These are phyloP conservation scores for Verticillium zaregamsianum DNA, from an alignment of 2,329 filamentous ascomycete genomes.

Conservation along the genomic window DNA sequence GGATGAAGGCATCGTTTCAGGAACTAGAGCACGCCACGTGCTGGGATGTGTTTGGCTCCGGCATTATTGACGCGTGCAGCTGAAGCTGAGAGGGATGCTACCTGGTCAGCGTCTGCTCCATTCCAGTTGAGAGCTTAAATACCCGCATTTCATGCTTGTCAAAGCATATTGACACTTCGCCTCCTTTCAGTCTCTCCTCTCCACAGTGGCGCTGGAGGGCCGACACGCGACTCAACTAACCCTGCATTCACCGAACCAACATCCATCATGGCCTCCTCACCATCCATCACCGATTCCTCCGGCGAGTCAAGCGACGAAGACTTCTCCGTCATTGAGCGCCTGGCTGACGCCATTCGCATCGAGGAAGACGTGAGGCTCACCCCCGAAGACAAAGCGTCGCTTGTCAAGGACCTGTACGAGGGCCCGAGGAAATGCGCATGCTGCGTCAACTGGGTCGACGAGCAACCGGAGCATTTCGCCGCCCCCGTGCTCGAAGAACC, in stretches of 20 bases:
- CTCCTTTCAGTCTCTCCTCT: no score
- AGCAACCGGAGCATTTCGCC: slow-evolving; percentile 16
- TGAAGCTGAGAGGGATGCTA: no score
- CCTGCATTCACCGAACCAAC: background rate
- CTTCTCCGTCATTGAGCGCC: slow-evolving; percentile 6
- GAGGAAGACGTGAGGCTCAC: slow-evolving; percentile 3
- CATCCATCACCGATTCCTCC: background rate
- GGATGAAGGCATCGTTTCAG: no score
- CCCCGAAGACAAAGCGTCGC: background rate
- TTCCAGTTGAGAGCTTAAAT: no score
- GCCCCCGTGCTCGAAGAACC: slow-evolving; percentile 4
- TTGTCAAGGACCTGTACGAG: slow-evolving; percentile 21
- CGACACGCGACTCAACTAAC: background rate
- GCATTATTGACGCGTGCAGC: no score
- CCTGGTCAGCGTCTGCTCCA: no score
- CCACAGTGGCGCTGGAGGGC: no score
- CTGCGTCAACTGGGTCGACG: slow-evolving; percentile 23
- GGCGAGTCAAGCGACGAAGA: slow-evolving; percentile 1
- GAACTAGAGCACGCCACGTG: no score
- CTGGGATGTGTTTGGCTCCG: no score
- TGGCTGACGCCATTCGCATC: slow-evolving; percentile 4
- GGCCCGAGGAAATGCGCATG: slow-evolving; percentile 21
- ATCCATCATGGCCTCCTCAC: background rate
- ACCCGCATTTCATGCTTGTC: no score
- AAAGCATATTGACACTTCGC: no score